Evolutionary conservation across 345 rosid species (phyloP), one percentile per base, ranked within the genome.

Genomic region (Trapa bicornis): DNA sequence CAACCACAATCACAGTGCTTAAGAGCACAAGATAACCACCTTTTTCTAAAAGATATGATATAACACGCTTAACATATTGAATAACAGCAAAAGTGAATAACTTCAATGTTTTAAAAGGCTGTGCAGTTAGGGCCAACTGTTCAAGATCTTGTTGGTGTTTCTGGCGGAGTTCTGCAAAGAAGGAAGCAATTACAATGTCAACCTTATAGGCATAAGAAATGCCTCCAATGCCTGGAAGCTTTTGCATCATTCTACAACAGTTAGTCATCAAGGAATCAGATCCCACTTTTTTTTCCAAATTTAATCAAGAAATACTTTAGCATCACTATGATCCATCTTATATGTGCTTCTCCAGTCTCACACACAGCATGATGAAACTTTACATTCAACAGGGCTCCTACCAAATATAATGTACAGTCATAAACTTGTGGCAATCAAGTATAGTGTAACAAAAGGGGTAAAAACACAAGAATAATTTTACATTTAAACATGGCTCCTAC

Each of bases 81-180:
- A 84, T 1, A 67, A 83, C 66, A 67, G 88, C 93, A 67, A 82
- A 75, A 78, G 79, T 52, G 61, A 95, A 95, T 65, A 82, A 75
- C 83, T 81, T 91, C 69, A 86, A 74, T 4, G 96, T 95, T 73
- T 76, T 87, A 53, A 89, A 68, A 36, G 99, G 96, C 71, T 91
- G 96, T 2, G 84, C 67, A 0, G 82, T 79, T 68, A 91, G 56
- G 13, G 96, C 84, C 72, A 91, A 70, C 71, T 83, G 86, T 72
- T 89, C 92, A 42, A 94, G 71, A 65, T 89, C 97, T 62, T 76
- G 80, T 67, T 70, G 86, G 73, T 91, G 95, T 80, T 75, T 87
- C 68, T 81, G 80, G 42, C 71, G 83, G 68, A 79, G 66, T 73
- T 75, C 97, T 93, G 81, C 73, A 82, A 75, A 66, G 45, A 16